phyloP scores from a whole-genome alignment of 2,329 filamentous ascomycete species.

The Phaeosphaeria sp. region DNA sequence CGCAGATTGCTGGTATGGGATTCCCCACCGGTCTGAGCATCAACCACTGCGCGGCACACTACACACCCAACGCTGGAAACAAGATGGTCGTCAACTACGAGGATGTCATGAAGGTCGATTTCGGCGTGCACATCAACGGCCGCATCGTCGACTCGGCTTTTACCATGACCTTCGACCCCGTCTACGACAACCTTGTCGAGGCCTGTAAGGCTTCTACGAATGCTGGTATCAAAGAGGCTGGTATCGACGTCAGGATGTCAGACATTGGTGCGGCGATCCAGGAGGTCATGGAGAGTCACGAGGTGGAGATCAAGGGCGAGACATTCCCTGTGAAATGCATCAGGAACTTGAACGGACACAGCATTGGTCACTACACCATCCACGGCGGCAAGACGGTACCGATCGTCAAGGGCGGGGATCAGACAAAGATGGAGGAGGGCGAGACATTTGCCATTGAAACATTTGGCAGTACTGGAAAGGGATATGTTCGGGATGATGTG shows the following conservation, averaged over 20 bases:
- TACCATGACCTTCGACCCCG: conserved; percentile 71
- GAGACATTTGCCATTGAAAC: conserved; percentile 96
- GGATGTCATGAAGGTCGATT: conserved; percentile 78
- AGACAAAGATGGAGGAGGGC: conserved; percentile 97
- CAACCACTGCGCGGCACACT: conserved; percentile 87
- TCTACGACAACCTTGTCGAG: conserved; percentile 71
- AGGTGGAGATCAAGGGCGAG: conserved; percentile 80
- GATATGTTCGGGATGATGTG: conserved; percentile 85
- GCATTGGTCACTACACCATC: conserved; percentile 86
- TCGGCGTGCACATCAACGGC: conserved; percentile 74
- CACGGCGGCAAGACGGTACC: conserved; percentile 93
- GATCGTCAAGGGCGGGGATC: conserved; percentile 86
- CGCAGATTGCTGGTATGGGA: conserved; percentile 79
- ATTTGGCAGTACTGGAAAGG: conserved; percentile 91
- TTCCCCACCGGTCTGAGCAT: conserved; percentile 86
- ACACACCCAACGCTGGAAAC: conserved; percentile 86
- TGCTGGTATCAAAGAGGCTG: conserved; percentile 83
- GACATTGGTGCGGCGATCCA: conserved; percentile 86
- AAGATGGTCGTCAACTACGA: conserved; percentile 71
- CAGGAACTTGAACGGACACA: conserved; percentile 87
- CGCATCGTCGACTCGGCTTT: conserved; percentile 76
- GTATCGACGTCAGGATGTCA: conserved; percentile 87
- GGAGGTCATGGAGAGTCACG: conserved; percentile 92
- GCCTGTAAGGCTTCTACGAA: conserved; percentile 74
- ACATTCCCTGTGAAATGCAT: conserved; percentile 84